Evolutionary conservation across 108 stramenopile species (phyloP).

Genomic region (Nitzschia putrida): DNA sequence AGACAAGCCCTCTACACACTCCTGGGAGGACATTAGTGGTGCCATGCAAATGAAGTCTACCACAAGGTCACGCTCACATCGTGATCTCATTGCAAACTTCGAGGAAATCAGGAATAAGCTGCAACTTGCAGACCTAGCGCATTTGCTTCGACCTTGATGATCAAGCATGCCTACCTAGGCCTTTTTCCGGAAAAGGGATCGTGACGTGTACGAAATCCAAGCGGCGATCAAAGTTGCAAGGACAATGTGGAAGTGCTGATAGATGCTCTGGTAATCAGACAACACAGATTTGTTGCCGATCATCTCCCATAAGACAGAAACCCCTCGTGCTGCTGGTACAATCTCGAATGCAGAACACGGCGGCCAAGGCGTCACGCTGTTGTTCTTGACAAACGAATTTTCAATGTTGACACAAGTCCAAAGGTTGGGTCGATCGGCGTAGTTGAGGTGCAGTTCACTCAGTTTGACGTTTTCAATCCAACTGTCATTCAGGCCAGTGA

Average conservation of each 20-base stretch:
- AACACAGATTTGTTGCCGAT: too few species aligned
- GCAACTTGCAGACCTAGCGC: too few species aligned
- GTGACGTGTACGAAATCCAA: too few species aligned
- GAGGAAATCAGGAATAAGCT: background rate
- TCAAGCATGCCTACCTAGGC: too few species aligned
- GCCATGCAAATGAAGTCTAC: background rate
- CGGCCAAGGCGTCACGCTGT: constrained; percentile 10
- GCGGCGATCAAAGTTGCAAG: too few species aligned
- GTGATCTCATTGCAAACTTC: background rate
- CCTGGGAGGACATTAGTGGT: background rate
- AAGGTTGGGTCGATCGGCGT: too few species aligned
- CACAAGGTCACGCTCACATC: background rate
- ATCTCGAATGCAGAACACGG: background rate
- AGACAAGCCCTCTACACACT: background rate
- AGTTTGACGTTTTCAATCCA: background rate
- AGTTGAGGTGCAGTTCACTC: background rate
- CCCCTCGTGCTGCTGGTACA: background rate
- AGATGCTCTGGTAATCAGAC: too few species aligned
- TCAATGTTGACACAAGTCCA: constrained; percentile 8
- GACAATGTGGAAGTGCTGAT: too few species aligned
- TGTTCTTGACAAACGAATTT: background rate
- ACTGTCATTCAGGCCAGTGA: background rate
- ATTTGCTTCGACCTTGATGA: too few species aligned
- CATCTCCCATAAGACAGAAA: too few species aligned
- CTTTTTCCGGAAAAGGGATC: too few species aligned